Percentiles rank a stretch among this genome's conserved stretches.
Evolutionary conservation across 805 yeast genomes (phyloP).

Genomic region (Lachancea quebecensis): DNA sequence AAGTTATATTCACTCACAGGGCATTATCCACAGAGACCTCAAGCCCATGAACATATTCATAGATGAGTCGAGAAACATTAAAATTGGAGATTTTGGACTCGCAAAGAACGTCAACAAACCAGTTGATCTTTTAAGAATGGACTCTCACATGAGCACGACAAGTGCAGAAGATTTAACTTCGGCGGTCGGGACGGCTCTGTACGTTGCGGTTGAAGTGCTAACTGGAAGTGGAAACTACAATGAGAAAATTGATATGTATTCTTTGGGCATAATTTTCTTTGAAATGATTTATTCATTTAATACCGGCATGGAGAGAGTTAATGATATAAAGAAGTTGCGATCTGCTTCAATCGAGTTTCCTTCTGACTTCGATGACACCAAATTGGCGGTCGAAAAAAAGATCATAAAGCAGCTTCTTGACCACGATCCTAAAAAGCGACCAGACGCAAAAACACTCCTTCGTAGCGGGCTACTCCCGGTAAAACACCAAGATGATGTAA

Average conservation of each 20-base stretch:
- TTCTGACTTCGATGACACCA: slow-evolving; percentile 46
- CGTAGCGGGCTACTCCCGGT: slow-evolving; percentile 82
- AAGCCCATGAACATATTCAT: slow-evolving; percentile 95
- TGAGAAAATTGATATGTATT: slow-evolving; percentile 93
- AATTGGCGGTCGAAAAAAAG: slow-evolving; percentile 51
- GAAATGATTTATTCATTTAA: slow-evolving; percentile 82
- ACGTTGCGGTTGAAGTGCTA: slow-evolving; percentile 85
- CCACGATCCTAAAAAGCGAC: slow-evolving; percentile 74
- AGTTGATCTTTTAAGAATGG: slow-evolving; percentile 28
- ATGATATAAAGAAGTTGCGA: slow-evolving; percentile 61
- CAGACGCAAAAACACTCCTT: slow-evolving; percentile 68
- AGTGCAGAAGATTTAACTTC: slow-evolving; percentile 72
- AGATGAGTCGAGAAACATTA: slow-evolving; percentile 80
- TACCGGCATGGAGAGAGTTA: slow-evolving; percentile 93
- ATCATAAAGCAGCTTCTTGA: slow-evolving; percentile 62
- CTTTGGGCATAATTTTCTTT: slow-evolving; percentile 88
- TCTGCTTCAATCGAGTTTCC: slow-evolving; percentile 62
- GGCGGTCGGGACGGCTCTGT: slow-evolving; percentile 88
- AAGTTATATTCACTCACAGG: slow-evolving; percentile 84
- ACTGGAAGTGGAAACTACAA: slow-evolving; percentile 70
- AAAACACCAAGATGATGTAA: slow-evolving; percentile 81
- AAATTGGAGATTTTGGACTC: slow-evolving; percentile 94
- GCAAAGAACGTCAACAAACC: slow-evolving; percentile 79
- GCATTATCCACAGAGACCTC: slow-evolving; percentile 90
- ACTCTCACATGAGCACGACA: slow-evolving; percentile 24